phyloP scores from a whole-genome alignment of 805 yeast genomes.

The Myxozyma geophila region DNA sequence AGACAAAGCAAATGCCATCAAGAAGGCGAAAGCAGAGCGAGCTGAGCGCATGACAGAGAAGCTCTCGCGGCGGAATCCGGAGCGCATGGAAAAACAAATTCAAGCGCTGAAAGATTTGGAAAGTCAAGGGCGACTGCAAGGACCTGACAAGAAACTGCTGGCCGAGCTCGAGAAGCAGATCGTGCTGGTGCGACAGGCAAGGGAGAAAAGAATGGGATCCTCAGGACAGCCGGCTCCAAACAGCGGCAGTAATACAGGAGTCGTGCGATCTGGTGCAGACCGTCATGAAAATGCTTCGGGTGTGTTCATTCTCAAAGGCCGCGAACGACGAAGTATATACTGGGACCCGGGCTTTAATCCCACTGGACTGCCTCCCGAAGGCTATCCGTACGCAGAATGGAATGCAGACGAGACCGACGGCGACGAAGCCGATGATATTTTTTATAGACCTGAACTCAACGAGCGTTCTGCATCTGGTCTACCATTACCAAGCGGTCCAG shows the following conservation, averaged over 20 bases:
- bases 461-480: slow-evolving; percentile 29
- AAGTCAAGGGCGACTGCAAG: slow-evolving; percentile 25
- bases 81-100: slow-evolving; percentile 32
- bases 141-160: slow-evolving; percentile 27
- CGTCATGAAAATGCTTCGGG: slow-evolving; percentile 29
- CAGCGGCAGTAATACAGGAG: not conserved
- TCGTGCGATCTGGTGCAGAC: slow-evolving; percentile 9
- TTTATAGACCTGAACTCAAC: slow-evolving; percentile 19
- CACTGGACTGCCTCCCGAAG: slow-evolving; percentile 37
- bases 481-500: slow-evolving; percentile 37
- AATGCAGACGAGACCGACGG: slow-evolving; percentile 9
- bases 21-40: slow-evolving; percentile 36
- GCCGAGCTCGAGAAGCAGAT: slow-evolving; percentile 34
- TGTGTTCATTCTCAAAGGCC: slow-evolving; percentile 30
- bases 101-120: slow-evolving; percentile 22
- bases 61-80: slow-evolving; percentile 33
- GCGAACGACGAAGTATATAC: slow-evolving; percentile 36
- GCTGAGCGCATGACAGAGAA: slow-evolving; percentile 31
- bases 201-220: slow-evolving; percentile 15
- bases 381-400: slow-evolving; percentile 34
- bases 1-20: slow-evolving; percentile 36
- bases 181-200: slow-evolving; percentile 28
- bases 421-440: slow-evolving; percentile 11
- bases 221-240: not conserved
- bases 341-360: slow-evolving; percentile 38